Base-by-base conservation (phyloP, 495 filamentous ascomycete genomes). In the Penicillium manginii region DNA sequence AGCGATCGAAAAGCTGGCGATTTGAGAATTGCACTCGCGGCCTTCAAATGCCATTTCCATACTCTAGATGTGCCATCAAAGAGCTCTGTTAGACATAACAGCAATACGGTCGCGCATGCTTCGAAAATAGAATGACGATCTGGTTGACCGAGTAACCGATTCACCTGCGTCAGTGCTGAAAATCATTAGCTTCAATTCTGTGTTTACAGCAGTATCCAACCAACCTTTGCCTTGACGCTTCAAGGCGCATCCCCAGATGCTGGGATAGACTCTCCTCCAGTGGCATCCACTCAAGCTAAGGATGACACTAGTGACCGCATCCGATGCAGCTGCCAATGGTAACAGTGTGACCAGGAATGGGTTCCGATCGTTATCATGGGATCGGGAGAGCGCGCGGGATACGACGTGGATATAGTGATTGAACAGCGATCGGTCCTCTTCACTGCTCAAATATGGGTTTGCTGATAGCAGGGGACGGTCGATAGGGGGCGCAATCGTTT, bases 31-130 rank as follows among this genome's bases (percentile, higher is more conserved):
- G 65, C 57, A 48, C 65, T 64, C 17, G 68, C 68, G 5, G 64
- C 69, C 52, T 70, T 70, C 46, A 72, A 45, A 49, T 72, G 69
- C 69, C 66, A 72, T 58, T 67, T 69, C 69, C 69, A 72, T 0
- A 59, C 64, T 23, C 54, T 50, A 1, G 69, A 72, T 0, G 62
- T 64, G 14, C 66, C 61, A 26, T 72, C 69, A 19, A 65, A 66
- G 15, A 70, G 40, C 37, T 72, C 69, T 1, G 69, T 66, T 18
- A 72, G 48, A 32, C 67, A 72, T 3, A 72, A 59, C 0, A 72
- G 52, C 0, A 72, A 62, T 0, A 71, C 55, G 1, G 66, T 69
- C 0, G 58, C 57, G 39, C 68, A 71, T 5, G 66, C 60, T 58
- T 71, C 66, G 17, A 69, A 64, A 0, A 58, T 63, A 11, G 54